These are phyloP conservation scores for Triticum timopheevii DNA, from an alignment of 176 grass and related monocot species.

Conservation along the genomic window DNA sequence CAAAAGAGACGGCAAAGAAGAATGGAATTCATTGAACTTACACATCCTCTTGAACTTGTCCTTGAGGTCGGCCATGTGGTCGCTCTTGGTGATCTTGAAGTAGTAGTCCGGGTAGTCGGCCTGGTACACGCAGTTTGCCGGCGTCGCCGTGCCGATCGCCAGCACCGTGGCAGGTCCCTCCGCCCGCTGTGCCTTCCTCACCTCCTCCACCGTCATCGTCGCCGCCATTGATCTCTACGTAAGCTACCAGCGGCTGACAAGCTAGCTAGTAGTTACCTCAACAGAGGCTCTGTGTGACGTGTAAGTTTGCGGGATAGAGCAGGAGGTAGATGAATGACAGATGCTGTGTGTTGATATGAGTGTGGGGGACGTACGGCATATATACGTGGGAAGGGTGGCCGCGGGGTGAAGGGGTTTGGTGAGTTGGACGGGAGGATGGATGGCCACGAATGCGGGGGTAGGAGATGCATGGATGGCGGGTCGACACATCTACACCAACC, in stretches of 20 bases:
- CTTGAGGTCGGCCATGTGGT: too few species aligned
- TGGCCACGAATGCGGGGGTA: too few species aligned
- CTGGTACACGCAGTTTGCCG: conserved; percentile 54
- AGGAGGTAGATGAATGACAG: too few species aligned
- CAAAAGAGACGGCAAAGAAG: too few species aligned
- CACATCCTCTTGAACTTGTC: too few species aligned
- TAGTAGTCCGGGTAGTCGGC: conserved; percentile 53
- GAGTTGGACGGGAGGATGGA: conserved; percentile 61
- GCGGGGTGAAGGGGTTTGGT: conserved; percentile 36
- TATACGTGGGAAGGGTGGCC: not conserved
- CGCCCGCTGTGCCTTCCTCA: conserved; percentile 31
- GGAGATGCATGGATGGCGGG: too few species aligned
- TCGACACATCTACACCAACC: too few species aligned
- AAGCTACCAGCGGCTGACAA: too few species aligned
- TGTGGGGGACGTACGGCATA: not conserved
- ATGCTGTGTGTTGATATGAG: not conserved
- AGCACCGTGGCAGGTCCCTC: too few species aligned
- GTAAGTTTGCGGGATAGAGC: too few species aligned
- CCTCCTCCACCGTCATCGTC: conserved; percentile 57
- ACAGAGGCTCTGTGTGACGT: not conserved
- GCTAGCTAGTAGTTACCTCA: too few species aligned
- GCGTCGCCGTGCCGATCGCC: conserved; percentile 70
- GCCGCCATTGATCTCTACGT: not conserved
- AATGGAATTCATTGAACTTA: not conserved
- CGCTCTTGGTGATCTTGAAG: conserved; percentile 42